Evolutionary conservation across 108 stramenopile genomes (phyloP).

Genomic region (Epipyxis sp.): DNA sequence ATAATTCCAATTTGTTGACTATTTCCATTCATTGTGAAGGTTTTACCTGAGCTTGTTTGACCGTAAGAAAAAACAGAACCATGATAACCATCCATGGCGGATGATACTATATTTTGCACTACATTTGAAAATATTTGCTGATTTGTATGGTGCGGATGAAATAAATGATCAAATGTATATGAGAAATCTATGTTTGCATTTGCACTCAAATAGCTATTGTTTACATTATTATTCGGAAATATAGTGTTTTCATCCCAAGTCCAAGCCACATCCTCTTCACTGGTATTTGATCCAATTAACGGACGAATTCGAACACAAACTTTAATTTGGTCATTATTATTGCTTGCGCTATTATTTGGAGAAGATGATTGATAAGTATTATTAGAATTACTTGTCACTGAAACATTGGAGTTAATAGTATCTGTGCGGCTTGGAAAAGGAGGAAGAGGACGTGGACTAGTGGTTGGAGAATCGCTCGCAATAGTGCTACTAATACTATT

Average conservation of each 20-base stretch:
- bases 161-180: constrained; percentile 25
- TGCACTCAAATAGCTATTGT: neutral
- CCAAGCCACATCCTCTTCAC: constrained; percentile 29
- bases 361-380: no score
- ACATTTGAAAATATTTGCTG: neutral
- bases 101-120: neutral
- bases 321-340: constrained; percentile 34
- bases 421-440: no score
- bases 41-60: constrained; percentile 54
- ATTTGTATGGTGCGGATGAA: constrained; percentile 6
- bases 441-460: no score
- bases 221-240: neutral
- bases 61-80: constrained; percentile 54
- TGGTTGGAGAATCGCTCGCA: no score
- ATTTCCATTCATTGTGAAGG: constrained; percentile 54
- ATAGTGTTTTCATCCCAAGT: constrained; percentile 10
- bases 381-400: no score
- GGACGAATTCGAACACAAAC: constrained; percentile 55
- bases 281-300: constrained; percentile 33
- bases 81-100: constrained; percentile 36
- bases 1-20: constrained; percentile 48
- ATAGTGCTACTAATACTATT: no score
- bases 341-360: no score
- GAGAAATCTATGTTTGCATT: neutral
- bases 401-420: no score